Evolutionary conservation across 2,329 filamentous ascomycete species (phyloP).

Genomic region (Thelonectria discophora): DNA sequence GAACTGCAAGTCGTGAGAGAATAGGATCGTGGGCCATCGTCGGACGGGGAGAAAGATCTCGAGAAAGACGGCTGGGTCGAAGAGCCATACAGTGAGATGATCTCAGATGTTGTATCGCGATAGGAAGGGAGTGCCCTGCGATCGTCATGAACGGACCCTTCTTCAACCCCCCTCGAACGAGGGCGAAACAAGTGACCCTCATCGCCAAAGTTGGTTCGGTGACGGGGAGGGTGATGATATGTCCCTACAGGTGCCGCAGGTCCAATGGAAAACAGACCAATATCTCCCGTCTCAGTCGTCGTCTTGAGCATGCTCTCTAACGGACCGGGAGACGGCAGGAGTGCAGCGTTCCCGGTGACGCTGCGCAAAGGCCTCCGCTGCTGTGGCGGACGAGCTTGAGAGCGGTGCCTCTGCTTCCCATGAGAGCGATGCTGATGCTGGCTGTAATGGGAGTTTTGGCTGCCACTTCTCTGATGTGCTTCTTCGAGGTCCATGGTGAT

Average conservation of each 20-base stretch:
- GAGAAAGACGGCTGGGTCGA: conserved; percentile 57
- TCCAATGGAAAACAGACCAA: conserved; percentile 66
- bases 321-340: conserved; percentile 60
- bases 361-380: conserved; percentile 53
- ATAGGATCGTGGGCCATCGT: conserved; percentile 61
- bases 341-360: conserved; percentile 53
- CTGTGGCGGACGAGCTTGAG: conserved; percentile 32
- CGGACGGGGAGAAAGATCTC: conserved; percentile 54
- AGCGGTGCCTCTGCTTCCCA: conserved; percentile 28
- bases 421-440: conserved; percentile 46
- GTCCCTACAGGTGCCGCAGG: conserved; percentile 43
- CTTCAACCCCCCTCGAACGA: conserved; percentile 45
- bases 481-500: conserved; percentile 44
- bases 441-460: conserved; percentile 52
- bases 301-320: conserved; percentile 73
- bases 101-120: conserved; percentile 63
- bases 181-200: conserved; percentile 40
- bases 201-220: conserved; percentile 45
- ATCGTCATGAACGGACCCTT: conserved; percentile 50
- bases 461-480: conserved; percentile 48
- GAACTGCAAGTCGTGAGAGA: conserved; percentile 64
- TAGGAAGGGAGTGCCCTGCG: conserved; percentile 57
- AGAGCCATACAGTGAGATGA: conserved; percentile 64
- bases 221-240: conserved; percentile 42
- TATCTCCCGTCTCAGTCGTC: conserved; percentile 72